Conservation (phyloP, 805 yeast species). For the Metschnikowia noctiluminum region DNA sequence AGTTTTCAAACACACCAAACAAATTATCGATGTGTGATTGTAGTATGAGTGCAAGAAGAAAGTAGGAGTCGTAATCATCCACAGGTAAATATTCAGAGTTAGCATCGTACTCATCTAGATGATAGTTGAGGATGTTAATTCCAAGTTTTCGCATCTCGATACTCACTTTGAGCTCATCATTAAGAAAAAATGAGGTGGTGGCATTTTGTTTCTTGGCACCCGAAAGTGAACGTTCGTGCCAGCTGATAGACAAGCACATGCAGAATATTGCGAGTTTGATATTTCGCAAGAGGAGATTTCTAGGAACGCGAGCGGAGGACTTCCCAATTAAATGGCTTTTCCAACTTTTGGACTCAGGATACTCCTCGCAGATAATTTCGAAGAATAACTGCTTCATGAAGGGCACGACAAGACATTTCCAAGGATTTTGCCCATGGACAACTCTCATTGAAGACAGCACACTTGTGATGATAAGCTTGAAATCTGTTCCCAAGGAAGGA, state of each 20-base stretch:
- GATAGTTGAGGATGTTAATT: constrained; percentile 35
- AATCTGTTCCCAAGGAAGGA: constrained; percentile 21
- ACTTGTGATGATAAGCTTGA: constrained; percentile 18
- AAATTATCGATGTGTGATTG: constrained; percentile 37
- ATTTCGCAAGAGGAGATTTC: constrained; percentile 11
- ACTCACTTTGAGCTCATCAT: constrained; percentile 26
- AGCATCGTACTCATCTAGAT: constrained; percentile 40
- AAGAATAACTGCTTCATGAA: constrained; percentile 27
- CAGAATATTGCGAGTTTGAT: constrained; percentile 15
- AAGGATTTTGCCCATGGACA: constrained; percentile 21
- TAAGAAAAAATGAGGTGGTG: constrained; percentile 18
- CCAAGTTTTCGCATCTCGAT: constrained; percentile 36
- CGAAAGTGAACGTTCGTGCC: constrained; percentile 10
- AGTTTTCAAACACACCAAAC: constrained; percentile 42
- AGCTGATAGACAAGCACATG: constrained; percentile 14
- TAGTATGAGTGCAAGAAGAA: constrained; percentile 36
- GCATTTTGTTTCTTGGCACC: constrained; percentile 12
- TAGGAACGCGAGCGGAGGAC: constrained; percentile 5
- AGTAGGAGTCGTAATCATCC: constrained; percentile 29
- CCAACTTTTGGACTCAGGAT: constrained; percentile 14
- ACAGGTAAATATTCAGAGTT: constrained; percentile 17
- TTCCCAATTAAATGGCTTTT: constrained; percentile 10
- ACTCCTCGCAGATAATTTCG: constrained; percentile 29
- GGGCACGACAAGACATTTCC: constrained; percentile 30
- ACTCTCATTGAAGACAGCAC: constrained; percentile 29